These are phyloP conservation scores for Hypoxylon sp. DNA, from an alignment of 2,329 filamentous ascomycete species.

Conservation along the genomic window DNA sequence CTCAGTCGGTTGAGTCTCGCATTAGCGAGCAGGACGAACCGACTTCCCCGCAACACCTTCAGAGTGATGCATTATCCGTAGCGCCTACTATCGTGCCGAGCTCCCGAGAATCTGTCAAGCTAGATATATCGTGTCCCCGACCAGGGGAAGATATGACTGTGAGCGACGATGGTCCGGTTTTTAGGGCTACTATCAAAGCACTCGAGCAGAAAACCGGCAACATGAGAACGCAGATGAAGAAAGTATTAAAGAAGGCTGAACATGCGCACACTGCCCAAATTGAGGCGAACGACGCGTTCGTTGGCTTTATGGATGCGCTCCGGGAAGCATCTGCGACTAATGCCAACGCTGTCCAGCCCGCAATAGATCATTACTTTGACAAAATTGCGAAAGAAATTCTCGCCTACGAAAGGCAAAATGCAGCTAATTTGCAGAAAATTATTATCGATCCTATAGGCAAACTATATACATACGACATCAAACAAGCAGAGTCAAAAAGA, in stretches of 20 bases:
- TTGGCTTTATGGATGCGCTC: constrained; percentile 86
- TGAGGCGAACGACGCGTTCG: constrained; percentile 87
- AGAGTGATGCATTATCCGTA: constrained; percentile 56
- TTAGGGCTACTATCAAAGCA: constrained; percentile 96
- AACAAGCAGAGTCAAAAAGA: constrained; percentile 96
- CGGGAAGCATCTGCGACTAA: constrained; percentile 91
- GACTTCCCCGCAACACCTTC: constrained; percentile 64
- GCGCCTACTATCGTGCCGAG: constrained; percentile 38
- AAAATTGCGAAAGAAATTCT: constrained; percentile 95
- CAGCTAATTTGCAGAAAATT: constrained; percentile 86
- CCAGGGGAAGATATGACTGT: constrained; percentile 88
- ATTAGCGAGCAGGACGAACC: constrained; percentile 80
- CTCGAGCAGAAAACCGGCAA: constrained; percentile 96
- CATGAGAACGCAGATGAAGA: constrained; percentile 95
- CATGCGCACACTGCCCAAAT: constrained; percentile 84
- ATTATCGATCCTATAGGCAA: constrained; percentile 95
- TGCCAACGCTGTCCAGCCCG: constrained; percentile 95
- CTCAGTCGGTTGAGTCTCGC: constrained; percentile 87
- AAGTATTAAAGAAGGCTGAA: constrained; percentile 94
- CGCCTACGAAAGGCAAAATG: constrained; percentile 87
- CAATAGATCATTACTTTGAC: constrained; percentile 97
- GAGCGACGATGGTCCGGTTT: constrained; percentile 93
- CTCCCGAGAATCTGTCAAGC: constrained; percentile 74
- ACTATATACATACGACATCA: constrained; percentile 95
- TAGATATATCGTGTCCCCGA: constrained; percentile 89